Percentiles rank a stretch among this genome's conserved stretches.
These are phyloP conservation scores for Kalanchoe fedtschenkoi DNA, from an alignment of 164 flowering plant genomes.

Conservation along the genomic window DNA sequence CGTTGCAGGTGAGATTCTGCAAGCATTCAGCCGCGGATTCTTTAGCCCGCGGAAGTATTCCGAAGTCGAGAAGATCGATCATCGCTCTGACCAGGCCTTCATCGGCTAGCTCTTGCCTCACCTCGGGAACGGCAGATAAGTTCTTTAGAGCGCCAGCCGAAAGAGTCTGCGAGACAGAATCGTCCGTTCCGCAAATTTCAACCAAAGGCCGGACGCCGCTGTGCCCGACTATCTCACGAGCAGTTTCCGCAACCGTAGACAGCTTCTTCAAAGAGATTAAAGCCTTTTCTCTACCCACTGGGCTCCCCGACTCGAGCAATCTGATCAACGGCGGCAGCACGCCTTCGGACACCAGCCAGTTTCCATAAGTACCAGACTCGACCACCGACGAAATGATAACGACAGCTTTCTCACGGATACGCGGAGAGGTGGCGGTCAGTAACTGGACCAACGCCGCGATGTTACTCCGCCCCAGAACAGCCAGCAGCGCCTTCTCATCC, in stretches of 20 bases:
- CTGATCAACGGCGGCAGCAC: constrained; percentile 78
- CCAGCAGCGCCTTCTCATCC: constrained; percentile 60
- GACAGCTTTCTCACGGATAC: constrained; percentile 63
- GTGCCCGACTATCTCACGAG: constrained; percentile 69
- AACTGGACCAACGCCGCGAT: constrained; percentile 68
- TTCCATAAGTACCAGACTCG: constrained; percentile 68
- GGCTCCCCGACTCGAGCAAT: constrained; percentile 72
- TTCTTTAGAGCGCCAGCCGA: constrained; percentile 72
- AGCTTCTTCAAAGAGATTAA: constrained; percentile 66
- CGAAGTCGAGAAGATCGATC: constrained; percentile 63
- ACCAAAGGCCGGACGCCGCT: constrained; percentile 74
- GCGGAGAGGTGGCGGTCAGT: constrained; percentile 69
- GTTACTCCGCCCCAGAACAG: constrained; percentile 57
- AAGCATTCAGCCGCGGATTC: constrained; percentile 89
- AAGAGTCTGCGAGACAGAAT: constrained; percentile 67
- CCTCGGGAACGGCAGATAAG: constrained; percentile 67
- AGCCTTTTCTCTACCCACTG: constrained; percentile 67
- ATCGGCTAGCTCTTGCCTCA: constrained; percentile 54
- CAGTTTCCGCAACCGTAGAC: constrained; percentile 59
- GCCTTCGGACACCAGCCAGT: constrained; percentile 82
- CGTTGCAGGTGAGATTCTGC: constrained; percentile 63
- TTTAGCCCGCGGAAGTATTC: constrained; percentile 57
- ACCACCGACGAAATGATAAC: constrained; percentile 62
- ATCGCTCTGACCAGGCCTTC: constrained; percentile 65
- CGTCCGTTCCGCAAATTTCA: constrained; percentile 58